phyloP scores from a whole-genome alignment of 345 rosid species.

The Populus ilicifolia region DNA sequence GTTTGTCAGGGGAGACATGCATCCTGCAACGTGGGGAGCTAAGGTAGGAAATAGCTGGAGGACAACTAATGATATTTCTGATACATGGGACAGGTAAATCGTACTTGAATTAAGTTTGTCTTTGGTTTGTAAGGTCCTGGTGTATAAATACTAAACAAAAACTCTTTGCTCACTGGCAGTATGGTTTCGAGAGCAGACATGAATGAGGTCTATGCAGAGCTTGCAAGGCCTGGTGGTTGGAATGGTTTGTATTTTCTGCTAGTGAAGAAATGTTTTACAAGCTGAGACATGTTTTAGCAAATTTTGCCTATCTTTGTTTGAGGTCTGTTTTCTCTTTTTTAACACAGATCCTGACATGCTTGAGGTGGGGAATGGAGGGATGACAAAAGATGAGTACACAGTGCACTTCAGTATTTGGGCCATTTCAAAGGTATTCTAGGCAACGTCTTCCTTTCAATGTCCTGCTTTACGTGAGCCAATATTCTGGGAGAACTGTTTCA shows the following conservation, averaged over 20 bases:
- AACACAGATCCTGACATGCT: conserved; percentile 94
- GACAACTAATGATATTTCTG: conserved; percentile 28
- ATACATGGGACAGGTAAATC: conserved; percentile 28
- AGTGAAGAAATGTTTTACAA: background rate
- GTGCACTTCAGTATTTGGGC: conserved; percentile 96
- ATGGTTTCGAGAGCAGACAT: conserved; percentile 30
- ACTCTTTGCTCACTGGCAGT: conserved; percentile 37
- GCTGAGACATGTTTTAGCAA: background rate
- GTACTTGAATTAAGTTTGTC: background rate
- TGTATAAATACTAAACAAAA: background rate
- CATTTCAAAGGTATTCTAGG: conserved; percentile 63
- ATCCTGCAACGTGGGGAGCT: conserved; percentile 34
- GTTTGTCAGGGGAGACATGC: conserved; percentile 27
- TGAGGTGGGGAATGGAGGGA: conserved; percentile 97
- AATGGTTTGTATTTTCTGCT: conserved; percentile 16
- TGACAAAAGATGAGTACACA: conserved; percentile 73
- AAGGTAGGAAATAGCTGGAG: conserved; percentile 37
- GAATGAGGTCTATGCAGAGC: conserved; percentile 26
- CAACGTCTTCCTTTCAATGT: background rate
- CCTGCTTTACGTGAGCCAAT: background rate
- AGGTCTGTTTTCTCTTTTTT: background rate
- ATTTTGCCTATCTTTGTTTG: background rate
- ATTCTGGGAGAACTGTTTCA: background rate
- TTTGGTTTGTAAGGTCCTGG: background rate
- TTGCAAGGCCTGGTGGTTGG: conserved; percentile 36